Evolutionary conservation across 176 grass and related monocot species (phyloP), one percentile per base, ranked within the genome.

Genomic region (Zizania latifolia): DNA sequence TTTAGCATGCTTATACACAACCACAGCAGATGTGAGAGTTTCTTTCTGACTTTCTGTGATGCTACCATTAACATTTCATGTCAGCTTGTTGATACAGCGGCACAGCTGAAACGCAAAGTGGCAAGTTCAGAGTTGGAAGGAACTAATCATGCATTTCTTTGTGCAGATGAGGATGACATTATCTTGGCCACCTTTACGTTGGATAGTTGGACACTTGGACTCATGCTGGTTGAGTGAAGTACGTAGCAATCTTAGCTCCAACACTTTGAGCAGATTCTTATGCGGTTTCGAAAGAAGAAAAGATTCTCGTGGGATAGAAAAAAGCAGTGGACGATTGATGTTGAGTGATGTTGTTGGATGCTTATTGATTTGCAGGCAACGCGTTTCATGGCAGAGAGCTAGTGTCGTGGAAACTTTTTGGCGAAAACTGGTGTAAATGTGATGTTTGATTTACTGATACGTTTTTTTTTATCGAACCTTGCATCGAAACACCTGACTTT

Each of bases 1-100:
- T 36, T 24, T 66, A 40, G 19, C n/a, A 39, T 66, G 63, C 68
- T 72, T 82, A 7, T 56, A 66, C 70, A 66, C 70, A 56, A 57
- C 8, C 27, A 23, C 19, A 8, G 24, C n/a, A n/a, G n/a, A n/a
- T n/a, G n/a, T n/a, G n/a, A 5, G 9, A 60, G 3, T 13, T 9
- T 1, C 14, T 19, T 6, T 26, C 24, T 7, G 8, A 10, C 14
- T 35, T 68, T 66, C 21, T 10, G n/a, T 21, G 32, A 58, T 68
- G 67, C 24, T 64, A 8, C 24, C 74, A 10, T 67, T 59, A 1
- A 35, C 29, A 28, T 1, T 19, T 23, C 45, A 56, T 70, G 5
- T 54, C 10, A 33, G n/a, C 19, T 44, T 8, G 60, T 43, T 56
- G 53, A 32, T 75, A 10, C 29, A 23, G 10, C 27, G 26, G 45